Evolutionary conservation across 2,329 filamentous ascomycete species (phyloP).

Genomic region (Pseudocercospora macadamiae): DNA sequence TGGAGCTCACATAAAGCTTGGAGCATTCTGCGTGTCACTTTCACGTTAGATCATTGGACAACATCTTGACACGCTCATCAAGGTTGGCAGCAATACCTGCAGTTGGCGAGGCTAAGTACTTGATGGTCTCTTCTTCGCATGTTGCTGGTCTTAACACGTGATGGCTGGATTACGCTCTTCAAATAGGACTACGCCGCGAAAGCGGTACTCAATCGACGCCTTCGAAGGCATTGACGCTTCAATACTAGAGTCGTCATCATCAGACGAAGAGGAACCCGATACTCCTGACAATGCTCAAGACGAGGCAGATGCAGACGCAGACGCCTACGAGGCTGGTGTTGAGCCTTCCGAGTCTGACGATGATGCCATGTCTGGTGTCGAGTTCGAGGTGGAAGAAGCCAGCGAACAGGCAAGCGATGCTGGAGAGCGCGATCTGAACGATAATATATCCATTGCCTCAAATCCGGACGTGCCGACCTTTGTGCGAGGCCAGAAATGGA

Average conservation of each 20-base stretch:
- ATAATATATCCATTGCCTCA: constrained; percentile 31
- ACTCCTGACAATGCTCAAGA: constrained; percentile 23
- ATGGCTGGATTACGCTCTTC: constrained; percentile 30
- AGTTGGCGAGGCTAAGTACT: constrained; percentile 16
- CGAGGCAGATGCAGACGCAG: no score
- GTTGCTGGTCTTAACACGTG: constrained; percentile 1
- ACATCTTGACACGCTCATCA: not conserved
- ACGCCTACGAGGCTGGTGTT: constrained; percentile 42
- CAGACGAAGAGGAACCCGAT: constrained; percentile 11
- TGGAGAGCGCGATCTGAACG: constrained; percentile 42
- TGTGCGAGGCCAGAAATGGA: not conserved
- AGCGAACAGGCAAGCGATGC: constrained; percentile 39
- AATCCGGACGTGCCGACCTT: constrained; percentile 14
- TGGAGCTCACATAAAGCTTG: no score
- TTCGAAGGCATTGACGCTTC: constrained; percentile 40
- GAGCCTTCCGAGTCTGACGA: constrained; percentile 25
- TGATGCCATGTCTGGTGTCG: constrained; percentile 40
- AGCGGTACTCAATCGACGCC: constrained; percentile 40
- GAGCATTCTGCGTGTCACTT: constrained; percentile 12
- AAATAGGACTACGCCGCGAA: constrained; percentile 26
- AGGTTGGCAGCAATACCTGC: not conserved
- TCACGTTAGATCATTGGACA: constrained; percentile 13
- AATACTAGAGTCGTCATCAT: constrained; percentile 16
- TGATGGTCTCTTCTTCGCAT: not conserved
- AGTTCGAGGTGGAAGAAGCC: constrained; percentile 23